Base-by-base conservation (phyloP, 2,329 filamentous ascomycete genomes). In the Colletotrichum sp. region DNA sequence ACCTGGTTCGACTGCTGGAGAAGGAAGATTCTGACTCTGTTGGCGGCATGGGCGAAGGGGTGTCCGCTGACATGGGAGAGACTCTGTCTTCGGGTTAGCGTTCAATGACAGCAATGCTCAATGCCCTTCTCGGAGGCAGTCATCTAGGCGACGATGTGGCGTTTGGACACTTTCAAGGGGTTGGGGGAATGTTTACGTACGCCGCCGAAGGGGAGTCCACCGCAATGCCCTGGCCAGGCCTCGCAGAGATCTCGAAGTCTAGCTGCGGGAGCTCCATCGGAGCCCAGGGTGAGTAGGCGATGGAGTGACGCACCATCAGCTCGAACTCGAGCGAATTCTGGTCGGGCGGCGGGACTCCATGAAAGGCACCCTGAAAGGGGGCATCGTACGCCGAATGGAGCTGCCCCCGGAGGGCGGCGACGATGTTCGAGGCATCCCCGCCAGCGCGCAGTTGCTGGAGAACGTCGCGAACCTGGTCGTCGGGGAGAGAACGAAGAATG, bases 311-410 rank as follows among this genome's bases (percentile, higher is more conserved):
- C 28, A 75, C 72, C 68, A 75, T 75, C 18, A 75, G 5, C 21
- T 75, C 68, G 10, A 75, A 75, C 28, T 75, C 72, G 6, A 75
- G 36, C 5, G 72, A 75, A 8, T n/a, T 71, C 15, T 75, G 68
- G 5, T 62, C 24, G 1, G 72, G 72, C 13, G 72, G 72, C 5
- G 60, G 60, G 5, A 71, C 68, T 1, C 59, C 60, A 10, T 71
- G 67, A 3, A 75, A 34, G 1, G 24, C 8, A 5, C 68, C 68
- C 3, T 71, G 67, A 3, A 66, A 75, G 3, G 59, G n/a, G 18
- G 26, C 13, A 13, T 75, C 68, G 10, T 32, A 26, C 1, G 68
- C 16, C 1, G 72, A 62, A 32, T 75, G 62, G 1, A 66, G 49
- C 2, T 75, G 72, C 3, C 72, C 60, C 1, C 60, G 34, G 10